Percentiles rank a stretch among this genome's conserved stretches.
Conservation (phyloP, 2,329 filamentous ascomycete genomes). For the Aspergillus sp. region DNA sequence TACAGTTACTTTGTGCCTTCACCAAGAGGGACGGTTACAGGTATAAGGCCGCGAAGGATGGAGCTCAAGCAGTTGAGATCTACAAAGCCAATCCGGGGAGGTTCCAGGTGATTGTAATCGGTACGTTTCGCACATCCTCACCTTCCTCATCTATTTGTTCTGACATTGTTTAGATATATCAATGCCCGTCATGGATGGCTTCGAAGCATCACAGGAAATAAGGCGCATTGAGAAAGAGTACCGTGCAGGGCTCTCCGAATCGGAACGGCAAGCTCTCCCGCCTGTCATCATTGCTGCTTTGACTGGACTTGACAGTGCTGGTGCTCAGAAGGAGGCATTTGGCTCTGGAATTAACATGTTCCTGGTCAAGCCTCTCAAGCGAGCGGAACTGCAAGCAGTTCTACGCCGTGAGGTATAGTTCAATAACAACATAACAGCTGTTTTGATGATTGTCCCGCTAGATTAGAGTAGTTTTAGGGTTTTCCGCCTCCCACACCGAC, state of each 20-base stretch:
- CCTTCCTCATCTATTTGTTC: slow-evolving; percentile 20
- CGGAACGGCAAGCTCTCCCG: background rate
- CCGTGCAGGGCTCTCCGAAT: slow-evolving; percentile 9
- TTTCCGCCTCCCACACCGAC: too few species aligned
- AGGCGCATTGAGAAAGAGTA: slow-evolving; percentile 23
- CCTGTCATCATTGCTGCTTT: slow-evolving; percentile 26
- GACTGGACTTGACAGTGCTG: slow-evolving; percentile 29
- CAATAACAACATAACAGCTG: too few species aligned
- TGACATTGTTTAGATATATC: slow-evolving; percentile 28
- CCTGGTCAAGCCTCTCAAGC: slow-evolving; percentile 29
- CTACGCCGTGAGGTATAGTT: background rate
- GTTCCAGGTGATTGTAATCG: slow-evolving; percentile 26
- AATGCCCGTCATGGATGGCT: slow-evolving; percentile 35
- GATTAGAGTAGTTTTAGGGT: too few species aligned
- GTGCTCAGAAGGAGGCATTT: slow-evolving; percentile 30
- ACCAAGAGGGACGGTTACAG: slow-evolving; percentile 20
- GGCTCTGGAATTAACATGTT: slow-evolving; percentile 34
- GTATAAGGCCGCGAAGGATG: slow-evolving; percentile 34
- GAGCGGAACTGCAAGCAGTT: background rate
- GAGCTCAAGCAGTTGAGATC: slow-evolving; percentile 27
- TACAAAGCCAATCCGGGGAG: slow-evolving; percentile 14
- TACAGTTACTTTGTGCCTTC: slow-evolving; percentile 11
- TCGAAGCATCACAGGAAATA: slow-evolving; percentile 15
- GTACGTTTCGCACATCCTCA: slow-evolving; percentile 6
- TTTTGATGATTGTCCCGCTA: too few species aligned